These are phyloP conservation scores for Lichtheimia corymbifera DNA, from an alignment of 371 early-diverging fungal genomes.

Conservation along the genomic window DNA sequence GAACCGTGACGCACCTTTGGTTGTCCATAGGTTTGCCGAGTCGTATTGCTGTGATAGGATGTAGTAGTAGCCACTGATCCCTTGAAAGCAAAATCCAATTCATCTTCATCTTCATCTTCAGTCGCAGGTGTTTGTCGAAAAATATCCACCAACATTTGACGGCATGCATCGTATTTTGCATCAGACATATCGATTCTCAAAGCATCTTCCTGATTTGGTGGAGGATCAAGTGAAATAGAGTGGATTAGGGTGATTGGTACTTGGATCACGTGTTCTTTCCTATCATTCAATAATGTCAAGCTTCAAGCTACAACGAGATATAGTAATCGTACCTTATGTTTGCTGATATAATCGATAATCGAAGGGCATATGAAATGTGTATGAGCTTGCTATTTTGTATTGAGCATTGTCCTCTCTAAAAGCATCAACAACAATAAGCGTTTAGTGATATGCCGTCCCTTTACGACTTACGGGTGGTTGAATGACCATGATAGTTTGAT, in stretches of 20 bases:
- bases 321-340: conserved; percentile 12
- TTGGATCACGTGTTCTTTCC: conserved; percentile 23
- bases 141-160: background rate
- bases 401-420: conserved; percentile 10
- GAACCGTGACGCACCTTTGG: conserved; percentile 9
- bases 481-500: conserved; percentile 21
- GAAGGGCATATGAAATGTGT: conserved; percentile 23
- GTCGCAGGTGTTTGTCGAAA: background rate
- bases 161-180: background rate
- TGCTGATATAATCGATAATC: conserved; percentile 18
- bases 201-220: conserved; percentile 18
- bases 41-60: too few species aligned
- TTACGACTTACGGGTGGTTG: conserved; percentile 25
- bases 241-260: conserved; percentile 31
- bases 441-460: too few species aligned
- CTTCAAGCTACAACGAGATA: too few species aligned
- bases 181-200: background rate
- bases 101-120: too few species aligned
- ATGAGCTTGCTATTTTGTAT: conserved; percentile 24
- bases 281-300: background rate
- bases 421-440: too few species aligned
- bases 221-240: conserved; percentile 38
- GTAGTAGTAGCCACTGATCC: too few species aligned
- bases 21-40: background rate
- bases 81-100: too few species aligned